phyloP scores from a whole-genome alignment of 2,329 filamentous ascomycete genomes.

The Cercospora zeae-maydis region DNA sequence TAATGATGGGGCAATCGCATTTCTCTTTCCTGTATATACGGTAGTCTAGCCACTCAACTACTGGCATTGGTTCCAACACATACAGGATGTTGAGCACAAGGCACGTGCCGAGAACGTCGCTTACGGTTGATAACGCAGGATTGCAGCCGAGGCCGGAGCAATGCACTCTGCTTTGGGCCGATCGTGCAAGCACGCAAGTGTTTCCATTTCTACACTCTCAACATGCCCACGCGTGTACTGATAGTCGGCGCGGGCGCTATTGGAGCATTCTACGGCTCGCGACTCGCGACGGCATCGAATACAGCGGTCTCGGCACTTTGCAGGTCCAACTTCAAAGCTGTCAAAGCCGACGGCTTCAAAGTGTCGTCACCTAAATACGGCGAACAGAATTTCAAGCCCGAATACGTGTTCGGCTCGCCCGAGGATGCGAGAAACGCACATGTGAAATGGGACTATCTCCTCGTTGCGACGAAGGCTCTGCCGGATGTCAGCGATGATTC shows the following conservation, averaged over 20 bases:
- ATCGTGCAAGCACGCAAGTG: not conserved
- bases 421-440: slow-evolving; percentile 50
- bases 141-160: not conserved
- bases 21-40: not conserved
- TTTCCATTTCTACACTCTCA: not conserved
- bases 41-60: not conserved
- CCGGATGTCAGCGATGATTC: slow-evolving; percentile 64
- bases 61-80: not conserved
- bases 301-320: slow-evolving; percentile 66
- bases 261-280: slow-evolving; percentile 68
- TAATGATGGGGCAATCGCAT: not conserved
- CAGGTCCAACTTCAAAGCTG: slow-evolving; percentile 67
- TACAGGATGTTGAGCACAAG: not conserved
- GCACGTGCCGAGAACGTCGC: not conserved
- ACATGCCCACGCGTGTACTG: slow-evolving; percentile 55
- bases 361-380: slow-evolving; percentile 65
- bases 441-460: slow-evolving; percentile 60
- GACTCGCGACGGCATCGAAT: slow-evolving; percentile 53
- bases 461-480: slow-evolving; percentile 68
- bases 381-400: slow-evolving; percentile 60
- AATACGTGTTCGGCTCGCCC: slow-evolving; percentile 61
- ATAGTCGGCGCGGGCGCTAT: slow-evolving; percentile 70
- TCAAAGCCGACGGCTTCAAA: slow-evolving; percentile 59
- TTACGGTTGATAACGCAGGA: not conserved
- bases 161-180: not conserved